These are phyloP conservation scores for Collybia mongolica DNA, from an alignment of 768 basidiomycete species.

Conservation along the genomic window DNA sequence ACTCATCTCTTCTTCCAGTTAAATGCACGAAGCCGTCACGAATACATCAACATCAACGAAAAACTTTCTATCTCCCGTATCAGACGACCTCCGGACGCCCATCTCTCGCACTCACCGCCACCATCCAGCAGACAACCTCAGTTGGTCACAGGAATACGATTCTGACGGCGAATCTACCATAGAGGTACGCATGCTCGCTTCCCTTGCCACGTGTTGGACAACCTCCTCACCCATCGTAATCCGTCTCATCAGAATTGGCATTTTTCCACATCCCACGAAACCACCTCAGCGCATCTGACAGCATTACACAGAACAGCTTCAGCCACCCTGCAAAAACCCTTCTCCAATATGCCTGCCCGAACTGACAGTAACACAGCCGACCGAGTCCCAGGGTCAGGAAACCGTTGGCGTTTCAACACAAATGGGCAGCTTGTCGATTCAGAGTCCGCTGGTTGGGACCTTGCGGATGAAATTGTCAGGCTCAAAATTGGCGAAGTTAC, in stretches of 20 bases:
- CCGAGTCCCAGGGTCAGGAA: conserved; percentile 36
- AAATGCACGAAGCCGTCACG: conserved; percentile 74
- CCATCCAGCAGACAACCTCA: conserved; percentile 35
- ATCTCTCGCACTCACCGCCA: conserved; percentile 30
- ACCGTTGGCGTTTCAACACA: conserved; percentile 65
- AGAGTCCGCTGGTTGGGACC: conserved; percentile 62
- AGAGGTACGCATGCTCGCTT: conserved; percentile 37
- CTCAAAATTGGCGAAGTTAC: conserved; percentile 62
- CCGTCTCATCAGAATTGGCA: conserved; percentile 44
- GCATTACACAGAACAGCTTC: conserved; percentile 29
- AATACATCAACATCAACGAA: conserved; percentile 43
- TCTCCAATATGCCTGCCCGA: conserved; percentile 46
- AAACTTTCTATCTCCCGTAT: conserved; percentile 29
- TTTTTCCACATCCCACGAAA: conserved; percentile 37
- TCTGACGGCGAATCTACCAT: conserved; percentile 36
- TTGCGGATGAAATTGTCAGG: conserved; percentile 71
- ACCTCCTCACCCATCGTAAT: conserved; percentile 21
- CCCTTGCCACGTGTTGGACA: conserved; percentile 31
- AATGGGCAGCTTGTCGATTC: conserved; percentile 65
- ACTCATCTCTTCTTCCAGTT: conserved; percentile 39
- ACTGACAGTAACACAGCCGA: conserved; percentile 39
- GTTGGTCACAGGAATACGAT: conserved; percentile 53
- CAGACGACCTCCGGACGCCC: conserved; percentile 33
- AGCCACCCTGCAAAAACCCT: conserved; percentile 33
- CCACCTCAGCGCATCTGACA: conserved; percentile 30